Evolutionary conservation across 2,329 filamentous ascomycete genomes (phyloP).

Genomic region (Fusarium coffeatum): DNA sequence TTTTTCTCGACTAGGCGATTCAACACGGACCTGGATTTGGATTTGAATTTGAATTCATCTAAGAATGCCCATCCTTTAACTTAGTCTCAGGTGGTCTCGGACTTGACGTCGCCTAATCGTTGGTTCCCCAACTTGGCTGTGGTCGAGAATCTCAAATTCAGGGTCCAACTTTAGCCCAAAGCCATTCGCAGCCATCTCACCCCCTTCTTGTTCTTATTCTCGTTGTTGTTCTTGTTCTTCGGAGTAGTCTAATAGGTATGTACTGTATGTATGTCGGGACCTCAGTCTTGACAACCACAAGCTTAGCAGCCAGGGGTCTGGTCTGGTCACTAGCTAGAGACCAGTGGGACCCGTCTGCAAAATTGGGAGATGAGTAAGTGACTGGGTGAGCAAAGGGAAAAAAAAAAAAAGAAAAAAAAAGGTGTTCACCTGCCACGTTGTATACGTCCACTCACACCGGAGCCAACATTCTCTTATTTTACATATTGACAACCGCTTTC

Average conservation of each 20-base stretch:
- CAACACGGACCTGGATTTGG: slow-evolving; percentile 1
- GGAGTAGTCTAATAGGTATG: neutral
- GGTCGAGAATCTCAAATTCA: slow-evolving; percentile 26
- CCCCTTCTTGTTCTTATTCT: slow-evolving; percentile 7
- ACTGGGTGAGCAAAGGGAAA: neutral
- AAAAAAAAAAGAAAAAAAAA: neutral
- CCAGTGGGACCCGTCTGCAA: neutral
- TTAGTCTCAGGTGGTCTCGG: neutral
- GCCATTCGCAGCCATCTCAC: slow-evolving; percentile 6
- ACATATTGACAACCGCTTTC: slow-evolving; percentile 5
- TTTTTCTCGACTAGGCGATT: neutral
- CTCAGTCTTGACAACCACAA: neutral
- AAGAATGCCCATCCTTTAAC: neutral
- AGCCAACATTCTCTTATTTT: neutral
- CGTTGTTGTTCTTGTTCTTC: slow-evolving; percentile 6
- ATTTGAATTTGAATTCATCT: slow-evolving; percentile 1
- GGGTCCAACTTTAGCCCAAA: slow-evolving; percentile 32
- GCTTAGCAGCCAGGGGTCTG: slow-evolving; percentile 6
- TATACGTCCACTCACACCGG: slow-evolving; percentile 24
- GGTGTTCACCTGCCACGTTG: slow-evolving; percentile 35
- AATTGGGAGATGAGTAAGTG: neutral
- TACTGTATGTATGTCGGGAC: neutral
- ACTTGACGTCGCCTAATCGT: neutral
- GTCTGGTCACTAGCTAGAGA: slow-evolving; percentile 2
- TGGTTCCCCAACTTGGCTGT: slow-evolving; percentile 10